Percentiles rank a stretch among this genome's conserved stretches.
These are phyloP conservation scores for Glaciozyma antarctica DNA, from an alignment of 768 basidiomycete species.

Conservation along the genomic window DNA sequence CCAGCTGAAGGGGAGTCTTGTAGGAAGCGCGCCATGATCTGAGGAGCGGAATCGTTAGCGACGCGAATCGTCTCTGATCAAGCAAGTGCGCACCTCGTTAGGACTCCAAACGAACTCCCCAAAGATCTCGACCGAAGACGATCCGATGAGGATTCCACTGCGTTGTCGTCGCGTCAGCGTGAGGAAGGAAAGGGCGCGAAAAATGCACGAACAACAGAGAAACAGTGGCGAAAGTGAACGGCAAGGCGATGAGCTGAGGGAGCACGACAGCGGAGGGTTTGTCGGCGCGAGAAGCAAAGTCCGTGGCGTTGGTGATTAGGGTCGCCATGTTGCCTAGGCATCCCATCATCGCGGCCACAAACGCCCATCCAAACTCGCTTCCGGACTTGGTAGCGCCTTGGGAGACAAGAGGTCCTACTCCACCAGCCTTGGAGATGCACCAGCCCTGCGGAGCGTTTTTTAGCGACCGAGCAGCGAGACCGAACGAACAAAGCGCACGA, in stretches of 20 bases:
- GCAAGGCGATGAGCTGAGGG: conserved; percentile 62
- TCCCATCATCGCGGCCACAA: conserved; percentile 62
- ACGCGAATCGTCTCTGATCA: too few relatives aligned
- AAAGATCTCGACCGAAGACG: conserved; percentile 56
- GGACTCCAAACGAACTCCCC: conserved; percentile 72
- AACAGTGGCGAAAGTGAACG: conserved; percentile 62
- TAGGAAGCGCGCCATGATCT: conserved; percentile 24
- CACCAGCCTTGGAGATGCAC: conserved; percentile 66
- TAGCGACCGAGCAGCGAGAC: conserved; percentile 26
- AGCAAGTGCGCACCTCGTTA: neutral
- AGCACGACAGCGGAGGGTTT: conserved; percentile 46
- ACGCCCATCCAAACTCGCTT: conserved; percentile 62
- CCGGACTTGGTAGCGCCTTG: conserved; percentile 58
- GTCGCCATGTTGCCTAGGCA: conserved; percentile 56
- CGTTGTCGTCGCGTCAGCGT: neutral
- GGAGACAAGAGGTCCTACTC: conserved; percentile 63
- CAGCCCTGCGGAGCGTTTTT: conserved; percentile 45
- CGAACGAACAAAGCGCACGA: conserved; percentile 39
- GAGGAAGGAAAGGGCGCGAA: conserved; percentile 31
- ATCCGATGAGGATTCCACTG: conserved; percentile 58
- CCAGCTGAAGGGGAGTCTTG: conserved; percentile 1
- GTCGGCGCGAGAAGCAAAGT: conserved; percentile 49
- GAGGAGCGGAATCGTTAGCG: conserved; percentile 40
- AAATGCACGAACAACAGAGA: conserved; percentile 48
- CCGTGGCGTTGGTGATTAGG: conserved; percentile 55